Evolutionary conservation across 2,329 filamentous ascomycete species (phyloP), one percentile per base, ranked within the genome.

Genomic region (Fusarium devonianum): DNA sequence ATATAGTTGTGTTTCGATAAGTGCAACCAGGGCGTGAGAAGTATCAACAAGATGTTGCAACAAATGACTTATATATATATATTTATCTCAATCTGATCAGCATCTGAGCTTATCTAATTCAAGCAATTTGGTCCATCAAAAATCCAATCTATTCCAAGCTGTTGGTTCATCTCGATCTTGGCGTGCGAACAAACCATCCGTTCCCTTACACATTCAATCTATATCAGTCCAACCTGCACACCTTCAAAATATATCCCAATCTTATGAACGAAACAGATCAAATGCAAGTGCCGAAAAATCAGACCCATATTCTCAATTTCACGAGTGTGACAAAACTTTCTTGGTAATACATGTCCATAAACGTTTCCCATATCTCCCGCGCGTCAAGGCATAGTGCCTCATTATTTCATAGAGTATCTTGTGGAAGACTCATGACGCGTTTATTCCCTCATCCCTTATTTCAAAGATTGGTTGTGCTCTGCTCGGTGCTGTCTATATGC

Each of bases 261-360:
- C 19, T 17, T 23, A 41, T 9, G 19, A 48, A 37, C n/a, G n/a
- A 33, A 40, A 35, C 19, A 28, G 35, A 26, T 36, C n/a, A 23
- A 29, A 39, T 38, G 14, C 37, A 22, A 14, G 25, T 21, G 26
- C n/a, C 26, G 41, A 34, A 49, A 46, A 56, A 54, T 32, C 44
- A 60, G 38, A 49, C 42, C 40, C 37, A 63, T 60, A 52, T 61
- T 41, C 11, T 26, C 23, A 26, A 26, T 26, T 26, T 26, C 57
- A 57, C 60, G 35, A 43, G 33, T 32, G 28, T 16, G 44, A 22
- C 23, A 49, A 35, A 9, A 59, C 26, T 59, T 41, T 49, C 54
- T 48, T 63, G 59, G 63, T 64, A 64, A 57, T 64, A 64, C 62
- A 64, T 64, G 45, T 49, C 43, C 29, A 61, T 49, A 47, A 61